phyloP scores from a whole-genome alignment of 2,329 filamentous ascomycete species.

The Aspergillus ochraceoroseus region DNA sequence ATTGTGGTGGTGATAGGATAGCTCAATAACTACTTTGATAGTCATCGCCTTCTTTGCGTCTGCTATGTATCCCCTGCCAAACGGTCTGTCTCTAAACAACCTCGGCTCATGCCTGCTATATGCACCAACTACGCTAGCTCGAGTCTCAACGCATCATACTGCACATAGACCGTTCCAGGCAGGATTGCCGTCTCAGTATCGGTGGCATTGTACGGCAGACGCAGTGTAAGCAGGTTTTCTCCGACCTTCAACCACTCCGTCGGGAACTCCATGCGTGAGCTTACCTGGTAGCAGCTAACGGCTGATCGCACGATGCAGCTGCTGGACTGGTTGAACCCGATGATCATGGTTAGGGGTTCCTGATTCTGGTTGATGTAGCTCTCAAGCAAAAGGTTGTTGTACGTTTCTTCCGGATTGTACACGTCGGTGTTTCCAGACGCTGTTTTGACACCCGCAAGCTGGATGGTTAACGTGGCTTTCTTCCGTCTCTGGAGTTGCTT shows the following conservation, averaged over 20 bases:
- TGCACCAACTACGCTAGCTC: conserved; percentile 44
- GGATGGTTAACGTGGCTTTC: conserved; percentile 57
- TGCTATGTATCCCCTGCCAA: not conserved
- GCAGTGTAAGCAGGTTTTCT: conserved; percentile 54
- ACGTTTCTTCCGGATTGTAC: conserved; percentile 51
- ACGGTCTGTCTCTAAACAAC: not conserved
- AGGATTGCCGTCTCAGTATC: conserved; percentile 56
- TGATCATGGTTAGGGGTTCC: conserved; percentile 23
- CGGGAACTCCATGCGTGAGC: conserved; percentile 58
- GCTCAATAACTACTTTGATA: too few species aligned
- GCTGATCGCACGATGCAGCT: conserved; percentile 59
- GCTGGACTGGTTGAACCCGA: conserved; percentile 51
- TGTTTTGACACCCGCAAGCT: conserved; percentile 60
- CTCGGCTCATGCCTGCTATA: too few species aligned
- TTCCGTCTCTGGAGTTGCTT: conserved; percentile 42
- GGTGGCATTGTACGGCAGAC: conserved; percentile 56
- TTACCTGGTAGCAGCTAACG: conserved; percentile 58
- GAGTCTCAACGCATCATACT: conserved; percentile 61
- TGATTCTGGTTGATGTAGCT: conserved; percentile 47
- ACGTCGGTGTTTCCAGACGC: conserved; percentile 59
- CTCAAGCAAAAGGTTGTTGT: conserved; percentile 51
- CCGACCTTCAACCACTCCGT: conserved; percentile 47
- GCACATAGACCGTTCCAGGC: conserved; percentile 55
- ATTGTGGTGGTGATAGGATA: too few species aligned
- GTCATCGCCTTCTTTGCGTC: too few species aligned